A percentile compares a stretch with the other conserved stretches of the same genome.
Evolutionary conservation across 345 rosid species (phyloP).

Genomic region (Bruguiera gymnorhiza): DNA sequence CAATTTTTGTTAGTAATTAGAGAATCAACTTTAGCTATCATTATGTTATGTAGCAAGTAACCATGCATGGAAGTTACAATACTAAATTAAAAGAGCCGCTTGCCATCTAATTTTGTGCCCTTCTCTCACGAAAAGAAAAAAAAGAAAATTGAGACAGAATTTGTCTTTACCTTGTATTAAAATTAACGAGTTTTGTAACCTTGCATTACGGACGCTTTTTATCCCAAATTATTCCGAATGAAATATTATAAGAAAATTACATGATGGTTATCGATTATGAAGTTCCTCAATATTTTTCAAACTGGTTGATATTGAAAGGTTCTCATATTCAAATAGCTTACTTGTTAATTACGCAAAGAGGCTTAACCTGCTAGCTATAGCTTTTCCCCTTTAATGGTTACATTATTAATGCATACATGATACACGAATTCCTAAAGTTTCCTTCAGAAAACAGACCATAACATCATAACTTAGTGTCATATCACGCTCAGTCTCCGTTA

Average conservation of each 20-base stretch:
- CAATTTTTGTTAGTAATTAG: too few relatives aligned
- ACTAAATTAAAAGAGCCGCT: slow-evolving; percentile 13
- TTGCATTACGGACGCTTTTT: slow-evolving; percentile 20
- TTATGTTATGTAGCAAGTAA: too few relatives aligned
- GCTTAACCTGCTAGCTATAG: too few relatives aligned
- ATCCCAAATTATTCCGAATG: not conserved
- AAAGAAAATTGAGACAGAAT: slow-evolving; percentile 1
- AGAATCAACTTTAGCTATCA: too few relatives aligned
- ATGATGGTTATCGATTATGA: not conserved
- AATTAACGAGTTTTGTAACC: not conserved
- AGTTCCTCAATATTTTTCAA: not conserved
- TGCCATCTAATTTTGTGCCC: not conserved
- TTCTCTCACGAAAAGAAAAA: too few relatives aligned
- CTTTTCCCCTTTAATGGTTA: not conserved
- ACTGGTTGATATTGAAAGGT: too few relatives aligned
- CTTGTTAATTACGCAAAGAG: too few relatives aligned
- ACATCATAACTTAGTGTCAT: not conserved
- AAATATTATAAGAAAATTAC: slow-evolving; percentile 1
- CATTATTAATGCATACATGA: slow-evolving; percentile 2
- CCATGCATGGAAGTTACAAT: slow-evolving; percentile 8
- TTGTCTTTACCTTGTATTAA: slow-evolving; percentile 20
- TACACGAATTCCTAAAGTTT: not conserved
- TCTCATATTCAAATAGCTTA: too few relatives aligned
- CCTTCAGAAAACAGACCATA: not conserved
- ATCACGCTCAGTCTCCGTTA: not conserved